Conservation (phyloP, 2,329 filamentous ascomycete species). For the Calonectria naviculata region DNA sequence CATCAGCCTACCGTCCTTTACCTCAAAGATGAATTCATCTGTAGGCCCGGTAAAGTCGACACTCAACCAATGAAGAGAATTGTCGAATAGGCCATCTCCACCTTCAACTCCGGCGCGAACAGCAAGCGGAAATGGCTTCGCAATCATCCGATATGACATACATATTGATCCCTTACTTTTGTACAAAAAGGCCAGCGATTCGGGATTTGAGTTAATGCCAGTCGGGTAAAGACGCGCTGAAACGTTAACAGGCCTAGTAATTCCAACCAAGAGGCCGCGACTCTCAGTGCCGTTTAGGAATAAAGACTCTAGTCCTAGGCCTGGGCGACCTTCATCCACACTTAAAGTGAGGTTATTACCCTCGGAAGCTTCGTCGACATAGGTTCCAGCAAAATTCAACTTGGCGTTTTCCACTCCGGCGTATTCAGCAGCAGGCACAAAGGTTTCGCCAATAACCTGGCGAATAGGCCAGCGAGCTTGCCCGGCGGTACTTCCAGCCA, state of each 20-base stretch:
- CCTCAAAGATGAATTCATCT: no score
- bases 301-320: neutral
- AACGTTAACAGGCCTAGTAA: neutral
- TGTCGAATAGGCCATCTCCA: neutral
- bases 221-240: slow-evolving; percentile 22
- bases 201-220: slow-evolving; percentile 18
- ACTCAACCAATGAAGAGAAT: neutral
- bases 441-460: slow-evolving; percentile 4
- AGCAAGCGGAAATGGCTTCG: neutral
- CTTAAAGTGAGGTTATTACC: neutral
- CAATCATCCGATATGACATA: slow-evolving; percentile 10
- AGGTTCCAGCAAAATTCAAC: slow-evolving; percentile 24
- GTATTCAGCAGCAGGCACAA: slow-evolving; percentile 25
- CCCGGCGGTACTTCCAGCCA: slow-evolving; percentile 24
- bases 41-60: no score
- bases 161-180: slow-evolving; percentile 20
- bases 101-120: slow-evolving; percentile 20
- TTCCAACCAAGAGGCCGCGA: neutral
- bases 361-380: neutral
- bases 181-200: slow-evolving; percentile 20
- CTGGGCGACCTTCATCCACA: neutral
- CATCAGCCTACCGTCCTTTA: no score
- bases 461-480: slow-evolving; percentile 5
- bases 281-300: neutral
- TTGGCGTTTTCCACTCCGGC: slow-evolving; percentile 18